Evolutionary conservation across 352 stramenopile genomes (phyloP).

Genomic region (Pythium apleroticum): DNA sequence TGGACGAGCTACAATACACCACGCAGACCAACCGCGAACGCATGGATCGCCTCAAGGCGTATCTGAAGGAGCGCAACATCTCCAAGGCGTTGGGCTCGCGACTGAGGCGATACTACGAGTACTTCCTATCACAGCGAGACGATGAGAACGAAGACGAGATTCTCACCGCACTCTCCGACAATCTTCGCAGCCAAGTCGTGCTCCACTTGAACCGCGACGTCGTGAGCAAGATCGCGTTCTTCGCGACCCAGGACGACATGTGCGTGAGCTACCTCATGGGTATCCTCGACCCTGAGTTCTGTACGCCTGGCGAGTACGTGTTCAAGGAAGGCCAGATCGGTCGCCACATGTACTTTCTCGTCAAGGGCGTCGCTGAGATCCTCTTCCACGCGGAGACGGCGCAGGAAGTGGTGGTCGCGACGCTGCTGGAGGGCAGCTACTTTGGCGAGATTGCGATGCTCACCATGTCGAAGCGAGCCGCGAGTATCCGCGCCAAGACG

Average conservation of each 20-base stretch:
- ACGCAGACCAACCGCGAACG: constrained; percentile 54
- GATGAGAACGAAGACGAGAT: constrained; percentile 75
- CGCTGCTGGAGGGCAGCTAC: constrained; percentile 68
- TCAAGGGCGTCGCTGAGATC: constrained; percentile 72
- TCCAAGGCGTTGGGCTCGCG: constrained; percentile 50
- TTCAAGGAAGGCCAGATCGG: constrained; percentile 83
- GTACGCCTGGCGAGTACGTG: constrained; percentile 73
- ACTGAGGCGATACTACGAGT: constrained; percentile 78
- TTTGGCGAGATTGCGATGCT: constrained; percentile 86
- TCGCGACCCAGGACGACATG: constrained; percentile 72
- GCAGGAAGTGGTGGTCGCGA: constrained; percentile 59
- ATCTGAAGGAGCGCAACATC: constrained; percentile 65
- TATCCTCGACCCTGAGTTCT: constrained; percentile 80
- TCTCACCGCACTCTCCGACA: constrained; percentile 66
- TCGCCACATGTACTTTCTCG: constrained; percentile 84
- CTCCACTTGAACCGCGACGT: constrained; percentile 81
- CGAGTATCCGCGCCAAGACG: constrained; percentile 78
- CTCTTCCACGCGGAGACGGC: constrained; percentile 58
- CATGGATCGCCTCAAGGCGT: constrained; percentile 77
- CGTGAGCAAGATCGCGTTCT: constrained; percentile 81
- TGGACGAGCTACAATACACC: constrained; percentile 64
- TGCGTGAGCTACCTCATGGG: constrained; percentile 84
- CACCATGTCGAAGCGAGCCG: constrained; percentile 71
- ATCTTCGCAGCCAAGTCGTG: constrained; percentile 71
- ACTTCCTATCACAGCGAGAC: constrained; percentile 72